A percentile compares a stretch with the other conserved stretches of the same genome.
Conservation (phyloP, 306 rosid genomes). For the Quillaja saponaria region DNA sequence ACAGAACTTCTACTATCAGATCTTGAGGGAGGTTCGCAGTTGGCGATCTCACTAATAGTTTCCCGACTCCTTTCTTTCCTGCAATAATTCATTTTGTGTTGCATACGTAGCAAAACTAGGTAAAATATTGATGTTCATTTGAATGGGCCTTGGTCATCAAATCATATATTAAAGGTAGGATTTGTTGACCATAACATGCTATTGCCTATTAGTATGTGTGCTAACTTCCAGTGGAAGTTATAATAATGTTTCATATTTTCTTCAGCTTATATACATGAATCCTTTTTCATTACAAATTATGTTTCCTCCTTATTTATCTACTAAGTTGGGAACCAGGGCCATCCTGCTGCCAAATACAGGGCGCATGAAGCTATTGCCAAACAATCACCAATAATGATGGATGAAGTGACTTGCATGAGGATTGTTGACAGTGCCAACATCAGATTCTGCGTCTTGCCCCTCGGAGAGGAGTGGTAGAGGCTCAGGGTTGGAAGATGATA, state of each 20-base stretch:
- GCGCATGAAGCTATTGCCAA: constrained; percentile 58
- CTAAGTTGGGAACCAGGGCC: constrained; percentile 26
- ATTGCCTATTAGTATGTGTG: too few relatives aligned
- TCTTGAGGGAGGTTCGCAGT: too few relatives aligned
- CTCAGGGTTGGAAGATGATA: constrained; percentile 21
- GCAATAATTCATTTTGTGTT: too few relatives aligned
- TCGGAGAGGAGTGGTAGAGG: constrained; percentile 29
- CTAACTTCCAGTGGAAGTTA: too few relatives aligned
- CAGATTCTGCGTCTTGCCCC: constrained; percentile 32
- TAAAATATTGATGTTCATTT: too few relatives aligned
- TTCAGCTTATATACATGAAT: too few relatives aligned
- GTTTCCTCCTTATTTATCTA: neutral
- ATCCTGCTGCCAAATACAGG: constrained; percentile 67
- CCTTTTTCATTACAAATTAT: neutral
- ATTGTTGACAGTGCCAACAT: constrained; percentile 9
- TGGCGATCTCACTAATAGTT: too few relatives aligned
- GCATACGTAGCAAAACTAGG: too few relatives aligned
- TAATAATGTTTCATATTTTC: neutral
- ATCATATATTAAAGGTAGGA: too few relatives aligned
- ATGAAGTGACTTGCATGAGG: constrained; percentile 31
- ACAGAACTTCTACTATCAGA: too few relatives aligned
- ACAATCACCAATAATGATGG: constrained; percentile 45
- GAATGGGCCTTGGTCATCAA: too few relatives aligned
- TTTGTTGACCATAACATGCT: neutral
- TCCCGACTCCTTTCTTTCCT: too few relatives aligned